phyloP scores from a whole-genome alignment of 768 basidiomycete genomes.

The Sporobolomyces roseus region DNA sequence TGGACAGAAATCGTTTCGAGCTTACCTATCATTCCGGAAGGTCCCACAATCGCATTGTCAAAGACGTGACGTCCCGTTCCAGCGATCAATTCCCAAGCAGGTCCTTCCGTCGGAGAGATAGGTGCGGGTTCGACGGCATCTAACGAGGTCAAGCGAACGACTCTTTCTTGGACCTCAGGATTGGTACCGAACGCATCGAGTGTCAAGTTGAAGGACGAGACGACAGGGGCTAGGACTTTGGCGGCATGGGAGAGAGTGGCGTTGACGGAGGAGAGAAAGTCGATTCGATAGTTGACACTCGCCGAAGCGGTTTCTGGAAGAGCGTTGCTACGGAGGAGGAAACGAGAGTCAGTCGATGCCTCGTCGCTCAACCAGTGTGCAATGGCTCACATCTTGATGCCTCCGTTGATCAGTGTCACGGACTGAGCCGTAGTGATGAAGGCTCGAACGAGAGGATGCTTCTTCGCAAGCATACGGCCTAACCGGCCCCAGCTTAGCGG shows the following conservation, averaged over 20 bases:
- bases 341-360: neutral
- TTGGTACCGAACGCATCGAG: constrained; percentile 2
- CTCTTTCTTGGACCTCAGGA: neutral
- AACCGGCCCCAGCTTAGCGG: neutral
- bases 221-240: constrained; percentile 5
- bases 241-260: neutral
- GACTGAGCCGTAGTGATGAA: constrained; percentile 19
- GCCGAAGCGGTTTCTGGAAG: constrained; percentile 11
- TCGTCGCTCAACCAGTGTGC: too few species aligned
- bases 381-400: constrained; percentile 14
- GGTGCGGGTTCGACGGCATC: constrained; percentile 25
- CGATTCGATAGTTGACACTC: constrained; percentile 28
- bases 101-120: constrained; percentile 6
- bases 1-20: too few species aligned
- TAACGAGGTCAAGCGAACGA: constrained; percentile 1
- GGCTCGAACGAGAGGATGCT: neutral
- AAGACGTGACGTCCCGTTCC: constrained; percentile 9
- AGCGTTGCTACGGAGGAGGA: constrained; percentile 13
- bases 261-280: neutral
- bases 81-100: constrained; percentile 10
- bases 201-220: constrained; percentile 8
- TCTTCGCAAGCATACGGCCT: neutral
- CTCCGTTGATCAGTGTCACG: constrained; percentile 13
- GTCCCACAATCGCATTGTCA: constrained; percentile 21
- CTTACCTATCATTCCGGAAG: constrained; percentile 20